Conservation (phyloP, 169 alveolate species). For the Theileria sp. region DNA sequence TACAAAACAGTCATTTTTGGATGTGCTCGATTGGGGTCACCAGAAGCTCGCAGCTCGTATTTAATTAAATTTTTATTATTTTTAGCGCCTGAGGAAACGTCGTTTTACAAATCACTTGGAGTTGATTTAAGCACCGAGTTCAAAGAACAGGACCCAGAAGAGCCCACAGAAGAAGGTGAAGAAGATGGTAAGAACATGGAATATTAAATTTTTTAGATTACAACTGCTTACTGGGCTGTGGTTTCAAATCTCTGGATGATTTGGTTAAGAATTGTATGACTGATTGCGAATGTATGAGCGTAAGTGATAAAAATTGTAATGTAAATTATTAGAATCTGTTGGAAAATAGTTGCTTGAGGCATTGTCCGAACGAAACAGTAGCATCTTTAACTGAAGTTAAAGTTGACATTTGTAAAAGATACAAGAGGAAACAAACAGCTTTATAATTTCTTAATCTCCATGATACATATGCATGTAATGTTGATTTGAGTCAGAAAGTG, state of each 20-base stretch:
- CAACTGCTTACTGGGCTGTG: slow-evolving; percentile 73
- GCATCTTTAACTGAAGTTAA: slow-evolving; percentile 54
- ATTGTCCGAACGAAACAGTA: slow-evolving; percentile 61
- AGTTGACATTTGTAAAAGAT: slow-evolving; percentile 54
- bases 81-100: slow-evolving; percentile 67
- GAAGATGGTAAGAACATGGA: slow-evolving; percentile 65
- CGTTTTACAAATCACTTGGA: slow-evolving; percentile 69
- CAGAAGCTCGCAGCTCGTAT: slow-evolving; percentile 73
- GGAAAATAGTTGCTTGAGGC: slow-evolving; percentile 41
- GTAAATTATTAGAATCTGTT: slow-evolving; percentile 40
- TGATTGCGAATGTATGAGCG: slow-evolving; percentile 78
- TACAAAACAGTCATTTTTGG: slow-evolving; percentile 83
- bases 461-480: background rate
- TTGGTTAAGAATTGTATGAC: slow-evolving; percentile 70
- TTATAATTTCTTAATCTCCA: background rate
- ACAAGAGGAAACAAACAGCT: slow-evolving; percentile 3
- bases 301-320: slow-evolving; percentile 18
- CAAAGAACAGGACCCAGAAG: slow-evolving; percentile 31
- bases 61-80: slow-evolving; percentile 15
- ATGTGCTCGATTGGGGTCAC: slow-evolving; percentile 84
- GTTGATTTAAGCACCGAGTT: slow-evolving; percentile 58
- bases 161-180: slow-evolving; percentile 66
- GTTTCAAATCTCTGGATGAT: slow-evolving; percentile 70
- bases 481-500: background rate
- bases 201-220: slow-evolving; percentile 38